phyloP scores from a whole-genome alignment of 305 asterid genomes.

The Striga hermonthica region DNA sequence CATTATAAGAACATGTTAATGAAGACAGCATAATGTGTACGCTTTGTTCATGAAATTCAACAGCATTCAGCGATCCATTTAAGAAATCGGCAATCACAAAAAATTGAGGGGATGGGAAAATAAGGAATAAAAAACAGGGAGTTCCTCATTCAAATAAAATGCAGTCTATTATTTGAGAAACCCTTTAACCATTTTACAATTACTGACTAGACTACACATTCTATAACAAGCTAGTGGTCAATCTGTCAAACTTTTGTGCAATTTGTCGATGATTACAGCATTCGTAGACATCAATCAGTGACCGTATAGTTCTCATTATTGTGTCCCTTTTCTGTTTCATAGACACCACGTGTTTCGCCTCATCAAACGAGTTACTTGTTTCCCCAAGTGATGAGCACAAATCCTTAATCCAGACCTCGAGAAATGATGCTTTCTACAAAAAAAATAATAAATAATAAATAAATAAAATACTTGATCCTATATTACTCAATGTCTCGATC shows the following conservation, averaged over 20 bases:
- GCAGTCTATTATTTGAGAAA: too few species aligned
- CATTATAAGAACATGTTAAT: too few species aligned
- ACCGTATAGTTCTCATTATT: conserved; percentile 47
- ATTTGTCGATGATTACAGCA: conserved; percentile 42
- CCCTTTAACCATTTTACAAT: too few species aligned
- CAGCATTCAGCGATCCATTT: too few species aligned
- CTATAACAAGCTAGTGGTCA: conserved; percentile 39
- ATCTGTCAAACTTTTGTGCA: conserved; percentile 51
- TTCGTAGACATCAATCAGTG: conserved; percentile 58
- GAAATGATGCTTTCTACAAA: conserved; percentile 65
- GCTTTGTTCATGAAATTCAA: too few species aligned
- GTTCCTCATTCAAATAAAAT: too few species aligned
- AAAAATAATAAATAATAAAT: conserved; percentile 1
- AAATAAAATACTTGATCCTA: background rate
- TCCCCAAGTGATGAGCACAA: conserved; percentile 64
- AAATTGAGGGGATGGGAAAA: too few species aligned
- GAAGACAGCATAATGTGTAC: too few species aligned
- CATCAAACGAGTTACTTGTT: conserved; percentile 39
- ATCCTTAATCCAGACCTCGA: conserved; percentile 67
- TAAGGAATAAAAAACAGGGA: too few species aligned
- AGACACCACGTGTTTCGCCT: conserved; percentile 33
- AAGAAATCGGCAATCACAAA: too few species aligned
- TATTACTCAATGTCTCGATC: conserved; percentile 1
- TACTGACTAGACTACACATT: background rate
- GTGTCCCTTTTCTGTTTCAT: conserved; percentile 60